phyloP scores from a whole-genome alignment of 257 asterid genomes.

The Solanum dulcamara region DNA sequence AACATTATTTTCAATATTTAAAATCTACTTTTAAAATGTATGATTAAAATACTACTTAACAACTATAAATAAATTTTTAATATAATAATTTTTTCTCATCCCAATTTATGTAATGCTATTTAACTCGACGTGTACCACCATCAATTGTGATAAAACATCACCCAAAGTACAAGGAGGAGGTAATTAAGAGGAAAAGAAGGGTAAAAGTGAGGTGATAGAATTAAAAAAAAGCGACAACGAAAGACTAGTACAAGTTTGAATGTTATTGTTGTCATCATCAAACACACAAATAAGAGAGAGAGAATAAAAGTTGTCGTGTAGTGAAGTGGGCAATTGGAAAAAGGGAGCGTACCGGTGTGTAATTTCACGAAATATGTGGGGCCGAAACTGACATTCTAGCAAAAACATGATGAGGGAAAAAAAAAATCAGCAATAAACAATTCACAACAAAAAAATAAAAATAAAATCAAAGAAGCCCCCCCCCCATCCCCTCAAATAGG shows the following conservation, averaged over 20 bases:
- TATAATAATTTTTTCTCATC: no score
- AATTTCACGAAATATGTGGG: conserved; percentile 17
- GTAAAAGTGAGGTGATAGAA: conserved; percentile 1
- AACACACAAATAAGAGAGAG: not conserved
- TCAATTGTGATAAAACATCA: not conserved
- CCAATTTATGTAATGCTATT: not conserved
- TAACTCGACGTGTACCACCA: no score
- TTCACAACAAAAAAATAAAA: not conserved
- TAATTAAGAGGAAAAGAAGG: not conserved
- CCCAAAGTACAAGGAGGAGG: not conserved
- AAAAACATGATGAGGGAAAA: conserved; percentile 4
- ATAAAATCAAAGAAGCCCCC: not conserved
- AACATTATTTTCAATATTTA: no score
- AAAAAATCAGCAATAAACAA: conserved; percentile 18
- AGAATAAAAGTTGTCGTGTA: conserved; percentile 27
- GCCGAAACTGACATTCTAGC: conserved; percentile 23
- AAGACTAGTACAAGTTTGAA: conserved; percentile 10
- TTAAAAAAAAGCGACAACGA: not conserved
- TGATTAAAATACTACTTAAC: no score
- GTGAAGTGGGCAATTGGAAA: not conserved
- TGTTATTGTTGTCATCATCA: conserved; percentile 21
- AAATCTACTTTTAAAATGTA: no score
- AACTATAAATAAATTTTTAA: no score
- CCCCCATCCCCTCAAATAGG: conserved; percentile 5
- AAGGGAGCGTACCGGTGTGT: conserved; percentile 20